These are phyloP conservation scores for Pisolithus marmoratus DNA, from an alignment of 768 basidiomycete species.

Conservation along the genomic window DNA sequence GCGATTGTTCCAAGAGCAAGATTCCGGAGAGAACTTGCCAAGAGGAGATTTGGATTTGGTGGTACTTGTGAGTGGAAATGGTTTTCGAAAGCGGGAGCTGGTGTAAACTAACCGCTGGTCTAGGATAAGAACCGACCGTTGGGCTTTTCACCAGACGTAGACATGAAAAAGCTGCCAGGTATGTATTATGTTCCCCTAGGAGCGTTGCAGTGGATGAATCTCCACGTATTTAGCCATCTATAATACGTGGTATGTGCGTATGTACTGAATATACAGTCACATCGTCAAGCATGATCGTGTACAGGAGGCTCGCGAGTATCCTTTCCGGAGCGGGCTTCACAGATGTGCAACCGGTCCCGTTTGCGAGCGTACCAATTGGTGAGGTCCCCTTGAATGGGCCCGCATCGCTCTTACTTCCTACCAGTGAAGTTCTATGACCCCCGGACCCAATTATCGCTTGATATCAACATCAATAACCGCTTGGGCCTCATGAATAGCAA, in stretches of 20 bases:
- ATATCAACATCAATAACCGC: conserved; percentile 60
- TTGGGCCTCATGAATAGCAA: conserved; percentile 48
- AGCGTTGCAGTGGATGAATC: background rate
- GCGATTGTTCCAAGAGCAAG: conserved; percentile 9
- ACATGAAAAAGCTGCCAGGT: conserved; percentile 26
- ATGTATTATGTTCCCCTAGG: conserved; percentile 2
- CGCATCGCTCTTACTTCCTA: background rate
- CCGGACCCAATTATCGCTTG: conserved; percentile 37
- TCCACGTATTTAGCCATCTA: conserved; percentile 20
- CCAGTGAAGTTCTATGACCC: conserved; percentile 50
- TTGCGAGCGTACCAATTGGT: conserved; percentile 42
- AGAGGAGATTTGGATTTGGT: conserved; percentile 47
- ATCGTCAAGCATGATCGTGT: background rate
- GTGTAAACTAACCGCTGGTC: background rate
- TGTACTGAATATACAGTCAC: background rate
- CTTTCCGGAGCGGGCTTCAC: conserved; percentile 32
- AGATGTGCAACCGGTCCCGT: conserved; percentile 23
- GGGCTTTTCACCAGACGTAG: conserved; percentile 26
- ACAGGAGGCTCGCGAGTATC: conserved; percentile 27
- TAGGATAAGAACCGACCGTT: conserved; percentile 29
- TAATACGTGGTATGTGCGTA: conserved; percentile 19
- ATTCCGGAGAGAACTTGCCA: background rate
- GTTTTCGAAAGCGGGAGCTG: background rate
- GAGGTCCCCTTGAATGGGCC: background rate
- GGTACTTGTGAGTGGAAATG: conserved; percentile 36